Evolutionary conservation across 495 filamentous ascomycete species (phyloP).

Genomic region (Penicillium pulvis): DNA sequence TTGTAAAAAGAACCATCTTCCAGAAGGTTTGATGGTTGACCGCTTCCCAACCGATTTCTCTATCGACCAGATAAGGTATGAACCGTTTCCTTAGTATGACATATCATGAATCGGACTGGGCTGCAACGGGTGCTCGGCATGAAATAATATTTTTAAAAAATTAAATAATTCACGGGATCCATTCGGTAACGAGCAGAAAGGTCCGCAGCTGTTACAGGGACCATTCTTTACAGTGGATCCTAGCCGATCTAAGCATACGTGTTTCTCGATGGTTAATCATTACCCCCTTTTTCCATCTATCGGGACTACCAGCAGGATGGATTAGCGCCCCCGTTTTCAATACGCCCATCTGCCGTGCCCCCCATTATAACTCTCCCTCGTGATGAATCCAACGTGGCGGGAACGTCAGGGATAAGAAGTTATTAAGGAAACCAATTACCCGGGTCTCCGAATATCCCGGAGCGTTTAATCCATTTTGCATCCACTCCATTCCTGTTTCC

Average conservation of each 20-base stretch:
- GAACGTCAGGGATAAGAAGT: constrained; percentile 9
- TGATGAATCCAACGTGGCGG: constrained; percentile 37
- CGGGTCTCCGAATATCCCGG: constrained; percentile 12
- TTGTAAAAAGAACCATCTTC: background rate
- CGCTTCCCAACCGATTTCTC: constrained; percentile 27
- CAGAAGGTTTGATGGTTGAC: constrained; percentile 13
- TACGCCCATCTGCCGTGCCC: constrained; percentile 11
- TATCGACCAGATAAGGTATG: constrained; percentile 10
- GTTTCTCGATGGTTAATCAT: constrained; percentile 20
- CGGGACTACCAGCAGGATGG: constrained; percentile 8
- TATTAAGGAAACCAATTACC: constrained; percentile 19
- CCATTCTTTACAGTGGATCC: constrained; percentile 20
- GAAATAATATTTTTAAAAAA: constrained; percentile 7
- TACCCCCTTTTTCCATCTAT: constrained; percentile 16
- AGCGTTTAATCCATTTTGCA: background rate
- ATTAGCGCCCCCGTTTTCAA: constrained; percentile 20
- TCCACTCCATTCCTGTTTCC: constrained; percentile 3
- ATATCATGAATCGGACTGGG: constrained; percentile 17
- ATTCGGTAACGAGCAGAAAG: background rate
- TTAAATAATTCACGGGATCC: background rate
- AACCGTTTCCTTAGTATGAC: constrained; percentile 10
- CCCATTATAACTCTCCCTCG: constrained; percentile 18
- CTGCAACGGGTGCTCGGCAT: constrained; percentile 26
- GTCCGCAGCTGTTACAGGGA: background rate
- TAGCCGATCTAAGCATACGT: constrained; percentile 9